Conservation (phyloP, 2,329 filamentous ascomycete genomes). For the Parastagonospora avenae region DNA sequence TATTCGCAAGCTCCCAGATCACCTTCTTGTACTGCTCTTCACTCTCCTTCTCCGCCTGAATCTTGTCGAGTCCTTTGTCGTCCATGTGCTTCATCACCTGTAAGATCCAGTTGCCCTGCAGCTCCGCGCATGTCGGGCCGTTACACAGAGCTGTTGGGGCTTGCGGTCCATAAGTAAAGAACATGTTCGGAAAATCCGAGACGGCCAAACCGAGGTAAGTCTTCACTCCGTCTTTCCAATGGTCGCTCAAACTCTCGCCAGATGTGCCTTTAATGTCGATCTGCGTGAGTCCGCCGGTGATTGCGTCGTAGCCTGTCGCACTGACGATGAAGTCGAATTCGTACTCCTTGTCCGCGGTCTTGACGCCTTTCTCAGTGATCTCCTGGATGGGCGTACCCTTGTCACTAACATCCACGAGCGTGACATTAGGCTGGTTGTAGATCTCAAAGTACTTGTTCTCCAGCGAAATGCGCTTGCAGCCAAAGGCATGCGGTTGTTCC, state of each 20-base stretch:
- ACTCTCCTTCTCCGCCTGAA: conserved; percentile 56
- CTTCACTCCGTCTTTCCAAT: conserved; percentile 20
- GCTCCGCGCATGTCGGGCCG: conserved; percentile 59
- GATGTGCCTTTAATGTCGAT: conserved; percentile 41
- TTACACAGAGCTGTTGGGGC: conserved; percentile 62
- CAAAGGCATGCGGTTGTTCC: conserved; percentile 34
- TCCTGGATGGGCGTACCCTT: conserved; percentile 50
- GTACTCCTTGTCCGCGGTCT: conserved; percentile 53
- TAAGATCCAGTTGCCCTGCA: conserved; percentile 63
- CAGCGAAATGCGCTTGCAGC: conserved; percentile 27
- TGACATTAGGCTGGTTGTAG: conserved; percentile 52
- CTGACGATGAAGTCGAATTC: conserved; percentile 60
- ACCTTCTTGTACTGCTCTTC: conserved; percentile 57
- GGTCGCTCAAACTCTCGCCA: conserved; percentile 24
- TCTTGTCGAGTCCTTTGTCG: conserved; percentile 53
- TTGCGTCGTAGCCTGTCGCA: conserved; percentile 51
- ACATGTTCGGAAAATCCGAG: conserved; percentile 49
- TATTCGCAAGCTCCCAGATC: conserved; percentile 55
- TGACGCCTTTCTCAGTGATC: conserved; percentile 55
- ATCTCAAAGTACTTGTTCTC: conserved; percentile 46
- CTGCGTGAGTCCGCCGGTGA: conserved; percentile 43
- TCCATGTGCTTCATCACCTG: conserved; percentile 58
- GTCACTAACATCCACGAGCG: conserved; percentile 49
- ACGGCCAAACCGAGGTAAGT: conserved; percentile 49
- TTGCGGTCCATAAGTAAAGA: conserved; percentile 59